Evolutionary conservation across 495 filamentous ascomycete genomes (phyloP), one percentile per base, ranked within the genome.

Genomic region (Lepraria neglecta): DNA sequence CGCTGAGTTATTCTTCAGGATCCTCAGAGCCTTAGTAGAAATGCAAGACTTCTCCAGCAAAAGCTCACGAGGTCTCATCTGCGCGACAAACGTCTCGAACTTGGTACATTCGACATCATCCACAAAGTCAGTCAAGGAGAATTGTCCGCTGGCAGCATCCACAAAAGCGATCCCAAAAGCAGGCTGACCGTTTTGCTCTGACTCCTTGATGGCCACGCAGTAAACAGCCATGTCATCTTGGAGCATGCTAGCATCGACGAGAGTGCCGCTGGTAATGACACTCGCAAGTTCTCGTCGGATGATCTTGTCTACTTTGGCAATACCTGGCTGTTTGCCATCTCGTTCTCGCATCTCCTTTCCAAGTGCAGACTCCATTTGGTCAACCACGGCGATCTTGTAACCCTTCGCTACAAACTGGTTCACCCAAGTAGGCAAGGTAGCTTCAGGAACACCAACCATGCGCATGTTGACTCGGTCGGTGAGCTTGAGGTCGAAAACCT

Each of bases 381-480:
- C 94, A 33, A 99, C 95, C 24, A 92, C 82, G 6, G 95, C 95
- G 61, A 99, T 92, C 76, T 99, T 99, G 78, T 80, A 95, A 24
- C 92, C 89, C 74, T 96, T 92, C 66, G 90, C 88, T 38, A 97
- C 87, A 68, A 96, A 95, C 66, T 97, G 88, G 73, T 94, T 91
- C 60, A 91, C 87, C 95, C 95, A 96, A 71, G 91, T 83, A 71
- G 92, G 83, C 42, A 97, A 76, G 48, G 89, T 92, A 73, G 88
- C 87, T 72, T 97, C 92, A 0, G 92, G 92, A 1, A 96, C 92
- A 60, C 91, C 91, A 19, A 95, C 91, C 90, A 96, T 96, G 51
- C 92, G 89, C 95, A 99, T 99, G 73, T 99, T 99, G 66, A 99
- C 92, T 63, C 94, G 83, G 66, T 97, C 95, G 0, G 95, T 99